A percentile compares a stretch with the other conserved stretches of the same genome.
These are phyloP conservation scores for Komagataella populi DNA, from an alignment of 805 yeast species.

Conservation along the genomic window DNA sequence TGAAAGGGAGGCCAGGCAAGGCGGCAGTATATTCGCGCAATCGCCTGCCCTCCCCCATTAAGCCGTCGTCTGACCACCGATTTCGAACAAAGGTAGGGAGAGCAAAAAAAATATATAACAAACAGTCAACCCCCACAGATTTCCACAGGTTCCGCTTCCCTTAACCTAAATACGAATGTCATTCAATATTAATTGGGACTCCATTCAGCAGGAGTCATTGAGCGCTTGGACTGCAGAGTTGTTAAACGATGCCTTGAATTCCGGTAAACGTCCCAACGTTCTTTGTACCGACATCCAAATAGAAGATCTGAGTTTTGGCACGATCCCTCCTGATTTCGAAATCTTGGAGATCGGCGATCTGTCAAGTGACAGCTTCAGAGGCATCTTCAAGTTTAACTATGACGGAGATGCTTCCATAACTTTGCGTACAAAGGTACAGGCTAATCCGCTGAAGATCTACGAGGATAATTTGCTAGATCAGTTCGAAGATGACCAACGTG, in stretches of 20 bases:
- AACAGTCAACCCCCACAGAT: not conserved
- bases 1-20: too few species aligned
- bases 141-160: not conserved
- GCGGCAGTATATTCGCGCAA: not conserved
- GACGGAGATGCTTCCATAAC: constrained; percentile 67
- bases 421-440: constrained; percentile 69
- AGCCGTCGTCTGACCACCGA: not conserved
- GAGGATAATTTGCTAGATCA: constrained; percentile 16
- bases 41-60: not conserved
- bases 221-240: constrained; percentile 50
- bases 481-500: constrained; percentile 14
- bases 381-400: constrained; percentile 68
- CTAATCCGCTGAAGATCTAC: constrained; percentile 68
- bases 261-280: constrained; percentile 58
- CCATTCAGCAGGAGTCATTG: constrained; percentile 52
- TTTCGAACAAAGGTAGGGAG: not conserved
- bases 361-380: constrained; percentile 63
- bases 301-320: constrained; percentile 60
- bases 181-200: constrained; percentile 66
- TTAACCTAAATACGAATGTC: constrained; percentile 35
- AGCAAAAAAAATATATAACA: not conserved
- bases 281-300: constrained; percentile 58
- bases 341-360: constrained; percentile 75
- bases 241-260: constrained; percentile 58
- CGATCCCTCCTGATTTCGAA: constrained; percentile 62